Evolutionary conservation across 2,329 filamentous ascomycete genomes (phyloP), one percentile per base, ranked within the genome.

Genomic region (Zasmidium citrigriseum): DNA sequence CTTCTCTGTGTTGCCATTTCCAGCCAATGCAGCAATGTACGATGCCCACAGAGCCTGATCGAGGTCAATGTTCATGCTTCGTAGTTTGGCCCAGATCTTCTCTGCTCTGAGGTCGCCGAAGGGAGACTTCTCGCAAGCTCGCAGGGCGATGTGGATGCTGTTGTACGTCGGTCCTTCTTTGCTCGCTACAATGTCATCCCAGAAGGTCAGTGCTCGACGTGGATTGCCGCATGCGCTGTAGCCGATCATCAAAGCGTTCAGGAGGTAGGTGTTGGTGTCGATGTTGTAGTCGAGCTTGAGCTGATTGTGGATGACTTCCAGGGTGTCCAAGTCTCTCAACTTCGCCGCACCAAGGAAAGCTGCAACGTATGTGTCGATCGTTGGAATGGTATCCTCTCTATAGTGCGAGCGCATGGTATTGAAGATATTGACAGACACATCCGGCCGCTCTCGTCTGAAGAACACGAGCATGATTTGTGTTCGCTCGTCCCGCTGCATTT

Each of bases 211-310:
- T 1, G 90, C 90, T 55, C 84, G 83, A 25, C 82, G 76, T 0
- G 88, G 81, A 63, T 86, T 80, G 5, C 84, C 89, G 68, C 86
- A 89, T 1, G 85, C 83, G 1, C 86, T 85, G 70, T 96, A 93
- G 0, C 91, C 93, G 12, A 95, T 81, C 87, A 99, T 96, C 50
- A 98, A 78, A 0, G 89, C 86, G 68, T 96, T 98, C 67, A 89
- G 86, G 1, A 98, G 79, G 55, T 79, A 81, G 0, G 93, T 98
- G 66, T 84, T 87, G 3, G 88, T 82, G 66, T 93, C 86, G 38
- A 98, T 82, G 45, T 85, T 84, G n/a, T 87, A 83, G 73, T 99
- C 95, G 73, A 97, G 87, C 77, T 96, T 98, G 65, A 97, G 82
- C 85, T 96, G 93, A 71, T 97, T 96, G 77, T 96, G 89, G 1